A percentile compares a stretch with the other conserved stretches of the same genome.
Conservation (phyloP, 2,329 filamentous ascomycete species). For the Pyrenophora tritici-repentis region DNA sequence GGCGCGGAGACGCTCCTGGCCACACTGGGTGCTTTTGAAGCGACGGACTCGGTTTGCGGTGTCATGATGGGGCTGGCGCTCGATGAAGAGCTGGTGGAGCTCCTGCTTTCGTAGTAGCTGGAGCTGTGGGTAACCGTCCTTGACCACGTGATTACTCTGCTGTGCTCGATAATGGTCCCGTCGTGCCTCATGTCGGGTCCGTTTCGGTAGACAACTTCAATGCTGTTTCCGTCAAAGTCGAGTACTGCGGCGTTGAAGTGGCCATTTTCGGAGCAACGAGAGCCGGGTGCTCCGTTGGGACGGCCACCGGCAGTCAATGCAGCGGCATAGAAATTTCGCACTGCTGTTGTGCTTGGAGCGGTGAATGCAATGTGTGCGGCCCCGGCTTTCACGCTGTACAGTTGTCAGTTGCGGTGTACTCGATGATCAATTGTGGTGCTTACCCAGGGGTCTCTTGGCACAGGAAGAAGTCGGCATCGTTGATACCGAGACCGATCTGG, state of each 20-base stretch:
- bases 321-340: conserved; percentile 72
- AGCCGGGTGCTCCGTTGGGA: conserved; percentile 61
- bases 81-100: conserved; percentile 8
- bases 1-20: conserved; percentile 43
- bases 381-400: conserved; percentile 53
- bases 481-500: conserved; percentile 65
- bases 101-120: conserved; percentile 40
- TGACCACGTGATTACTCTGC: conserved; percentile 52
- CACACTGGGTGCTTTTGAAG: conserved; percentile 32
- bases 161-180: conserved; percentile 49
- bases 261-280: conserved; percentile 59
- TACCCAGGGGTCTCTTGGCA: conserved; percentile 65
- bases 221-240: conserved; percentile 82
- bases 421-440: conserved; percentile 29
- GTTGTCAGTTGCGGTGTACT: conserved; percentile 28
- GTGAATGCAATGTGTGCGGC: conserved; percentile 70
- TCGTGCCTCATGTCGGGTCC: conserved; percentile 47
- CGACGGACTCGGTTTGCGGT: conserved; percentile 33
- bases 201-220: conserved; percentile 73
- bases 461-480: conserved; percentile 67
- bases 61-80: conserved; percentile 26
- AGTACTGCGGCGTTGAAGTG: conserved; percentile 68
- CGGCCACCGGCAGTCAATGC: conserved; percentile 68
- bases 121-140: conserved; percentile 41
- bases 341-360: conserved; percentile 67